Base-by-base conservation (phyloP, 352 stramenopile species). In the Aphanomyces invadans region DNA sequence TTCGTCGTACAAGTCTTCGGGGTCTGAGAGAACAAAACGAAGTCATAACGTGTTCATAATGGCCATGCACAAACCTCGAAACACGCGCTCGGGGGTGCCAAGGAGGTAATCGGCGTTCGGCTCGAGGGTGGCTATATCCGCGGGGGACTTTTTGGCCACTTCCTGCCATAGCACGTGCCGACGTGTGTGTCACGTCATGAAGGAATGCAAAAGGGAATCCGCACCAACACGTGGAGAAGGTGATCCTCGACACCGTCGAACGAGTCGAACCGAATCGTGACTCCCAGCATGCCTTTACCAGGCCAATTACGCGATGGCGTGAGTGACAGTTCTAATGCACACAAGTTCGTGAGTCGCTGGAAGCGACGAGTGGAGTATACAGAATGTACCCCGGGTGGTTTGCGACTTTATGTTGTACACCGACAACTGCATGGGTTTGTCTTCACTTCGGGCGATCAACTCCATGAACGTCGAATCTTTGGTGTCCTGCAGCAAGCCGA, bases 231-330 rank as follows among this genome's bases (percentile, higher is more conserved):
- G 38, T 97, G 89, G 33, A 98, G 83, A 48, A 99, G 74, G 38
- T 97, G 81, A 65, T 99, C 95, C 39, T 98, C 95, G 0, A 95
- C 93, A 25, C 94, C 83, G 65, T 97, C 81, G 75, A 98, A 98
- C 69, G 95, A 96, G 76, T 99, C 96, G 59, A 99, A 96, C 46
- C 95, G 91, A 67, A 99, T 98, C 17, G 96, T 98, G 15, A 99
- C 94, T 28, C 95, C 96, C 4, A 99, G 74, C 15, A 99, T 78
- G 7, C 95, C 95, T 61, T 97, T 95, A 38, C 95, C 95, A 23
- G 85, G 82, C 95, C 95, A 98, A 23, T 86, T 81, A 26, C 90
- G 82, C n/a, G 80, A 94, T 10, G 96, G 96, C 23, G 82, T 95
- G n/a, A 99, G 74, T 55, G 76, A 71, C 56, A 95, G 56, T 28